A percentile compares a stretch with the other conserved stretches of the same genome.
Evolutionary conservation across 2,329 filamentous ascomycete genomes (phyloP).

Genomic region (Diaporthe australafricana): DNA sequence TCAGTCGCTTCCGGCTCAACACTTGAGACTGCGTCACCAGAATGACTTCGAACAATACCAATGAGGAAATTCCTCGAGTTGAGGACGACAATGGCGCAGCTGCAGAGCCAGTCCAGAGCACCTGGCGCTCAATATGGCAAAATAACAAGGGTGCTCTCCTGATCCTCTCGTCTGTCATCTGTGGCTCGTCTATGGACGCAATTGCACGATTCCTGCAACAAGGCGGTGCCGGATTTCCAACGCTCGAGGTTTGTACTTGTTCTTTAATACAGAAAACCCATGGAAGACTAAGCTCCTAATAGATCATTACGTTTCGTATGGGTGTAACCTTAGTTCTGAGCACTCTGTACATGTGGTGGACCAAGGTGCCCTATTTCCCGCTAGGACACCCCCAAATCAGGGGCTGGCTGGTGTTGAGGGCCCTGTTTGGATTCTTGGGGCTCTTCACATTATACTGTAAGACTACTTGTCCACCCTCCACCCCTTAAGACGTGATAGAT

Average conservation of each 20-base stretch:
- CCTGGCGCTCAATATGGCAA: slow-evolving; percentile 32
- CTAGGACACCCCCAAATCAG: slow-evolving; percentile 33
- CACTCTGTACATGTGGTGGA: slow-evolving; percentile 35
- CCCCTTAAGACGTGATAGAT: too few relatives aligned
- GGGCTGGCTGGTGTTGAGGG: slow-evolving; percentile 35
- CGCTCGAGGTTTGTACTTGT: slow-evolving; percentile 25
- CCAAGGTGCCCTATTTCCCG: slow-evolving; percentile 32
- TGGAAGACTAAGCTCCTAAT: background rate
- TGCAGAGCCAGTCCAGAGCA: background rate
- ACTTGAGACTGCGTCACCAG: background rate
- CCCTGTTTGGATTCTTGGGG: slow-evolving; percentile 34
- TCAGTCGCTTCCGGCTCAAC: background rate
- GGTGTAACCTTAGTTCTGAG: slow-evolving; percentile 34
- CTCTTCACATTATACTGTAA: slow-evolving; percentile 36
- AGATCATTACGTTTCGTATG: slow-evolving; percentile 36
- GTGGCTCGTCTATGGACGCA: slow-evolving; percentile 35
- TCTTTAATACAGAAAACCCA: background rate
- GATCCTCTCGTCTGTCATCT: slow-evolving; percentile 33
- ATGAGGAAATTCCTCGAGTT: background rate
- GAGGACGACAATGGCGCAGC: background rate
- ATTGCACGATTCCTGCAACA: slow-evolving; percentile 35
- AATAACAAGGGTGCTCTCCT: slow-evolving; percentile 36
- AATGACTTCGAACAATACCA: slow-evolving; percentile 18
- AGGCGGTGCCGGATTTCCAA: slow-evolving; percentile 31
- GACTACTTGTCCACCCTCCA: background rate